phyloP scores from a whole-genome alignment of 352 stramenopile genomes.

The Phytophthora palmivora region DNA sequence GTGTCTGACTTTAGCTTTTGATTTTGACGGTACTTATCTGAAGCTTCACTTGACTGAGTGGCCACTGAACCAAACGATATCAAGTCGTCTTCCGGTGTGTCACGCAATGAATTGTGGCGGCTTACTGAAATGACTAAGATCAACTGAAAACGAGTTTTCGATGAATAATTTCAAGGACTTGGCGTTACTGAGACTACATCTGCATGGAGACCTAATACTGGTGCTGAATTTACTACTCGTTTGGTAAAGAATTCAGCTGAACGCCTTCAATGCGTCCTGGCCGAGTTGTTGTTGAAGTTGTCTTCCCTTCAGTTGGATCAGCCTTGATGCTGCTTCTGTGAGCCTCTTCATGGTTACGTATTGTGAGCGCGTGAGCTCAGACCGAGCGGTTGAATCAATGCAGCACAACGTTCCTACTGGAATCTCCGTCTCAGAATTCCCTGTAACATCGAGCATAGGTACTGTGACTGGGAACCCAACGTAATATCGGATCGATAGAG shows the following conservation, averaged over 20 bases:
- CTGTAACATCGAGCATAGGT: conserved; percentile 2
- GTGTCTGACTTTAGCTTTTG: conserved; percentile 12
- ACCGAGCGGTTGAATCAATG: conserved; percentile 33
- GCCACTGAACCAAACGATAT: conserved; percentile 1
- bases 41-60: conserved; percentile 10
- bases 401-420: conserved; percentile 51
- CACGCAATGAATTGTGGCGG: background rate
- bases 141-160: background rate
- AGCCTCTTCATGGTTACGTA: conserved; percentile 47
- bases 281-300: conserved; percentile 20
- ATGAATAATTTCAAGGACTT: background rate
- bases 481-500: conserved; percentile 40
- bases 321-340: conserved; percentile 31
- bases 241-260: background rate
- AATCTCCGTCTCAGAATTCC: conserved; percentile 20
- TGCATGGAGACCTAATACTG: background rate
- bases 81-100: conserved; percentile 3
- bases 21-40: background rate
- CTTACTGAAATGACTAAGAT: background rate
- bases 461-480: conserved; percentile 45
- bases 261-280: background rate
- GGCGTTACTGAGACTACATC: background rate
- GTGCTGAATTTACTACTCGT: background rate
- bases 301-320: conserved; percentile 41
- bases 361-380: conserved; percentile 41